Evolutionary conservation across 179 eudicot genomes (phyloP).

Genomic region (Nepenthes alata): DNA sequence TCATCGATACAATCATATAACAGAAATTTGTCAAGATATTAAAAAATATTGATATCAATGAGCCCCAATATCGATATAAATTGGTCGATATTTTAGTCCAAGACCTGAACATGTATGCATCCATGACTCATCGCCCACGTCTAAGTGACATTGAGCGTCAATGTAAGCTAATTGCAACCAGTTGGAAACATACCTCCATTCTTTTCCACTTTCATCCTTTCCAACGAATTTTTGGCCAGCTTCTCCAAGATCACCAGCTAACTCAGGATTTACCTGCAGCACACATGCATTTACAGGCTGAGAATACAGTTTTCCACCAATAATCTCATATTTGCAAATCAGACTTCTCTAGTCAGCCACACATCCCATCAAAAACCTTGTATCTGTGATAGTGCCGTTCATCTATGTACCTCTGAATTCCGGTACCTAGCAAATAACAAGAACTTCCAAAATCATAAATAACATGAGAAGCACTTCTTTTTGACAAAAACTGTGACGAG

Average conservation of each 20-base stretch:
- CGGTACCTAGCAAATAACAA: slow-evolving; percentile 39
- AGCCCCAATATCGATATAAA: too few relatives aligned
- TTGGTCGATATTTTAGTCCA: too few relatives aligned
- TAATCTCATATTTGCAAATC: background rate
- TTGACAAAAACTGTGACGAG: too few relatives aligned
- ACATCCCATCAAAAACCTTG: slow-evolving; percentile 42
- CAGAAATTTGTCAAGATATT: too few relatives aligned
- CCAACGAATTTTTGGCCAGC: slow-evolving; percentile 89
- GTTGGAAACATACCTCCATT: slow-evolving; percentile 67
- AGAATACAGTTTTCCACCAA: slow-evolving; percentile 5
- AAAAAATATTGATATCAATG: too few relatives aligned
- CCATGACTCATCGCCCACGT: too few relatives aligned
- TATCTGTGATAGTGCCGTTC: slow-evolving; percentile 97
- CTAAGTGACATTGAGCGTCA: too few relatives aligned
- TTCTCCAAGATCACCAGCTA: slow-evolving; percentile 49
- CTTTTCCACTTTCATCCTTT: slow-evolving; percentile 83
- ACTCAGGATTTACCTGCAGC: slow-evolving; percentile 77
- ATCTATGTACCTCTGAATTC: slow-evolving; percentile 50
- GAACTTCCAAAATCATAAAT: slow-evolving; percentile 1
- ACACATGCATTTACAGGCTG: slow-evolving; percentile 9
- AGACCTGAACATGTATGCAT: too few relatives aligned
- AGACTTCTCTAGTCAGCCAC: background rate
- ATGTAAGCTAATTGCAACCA: too few relatives aligned
- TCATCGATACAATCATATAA: too few relatives aligned
- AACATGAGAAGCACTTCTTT: too few relatives aligned